phyloP scores from a whole-genome alignment of 805 yeast genomes.

The Candida suzukii region DNA sequence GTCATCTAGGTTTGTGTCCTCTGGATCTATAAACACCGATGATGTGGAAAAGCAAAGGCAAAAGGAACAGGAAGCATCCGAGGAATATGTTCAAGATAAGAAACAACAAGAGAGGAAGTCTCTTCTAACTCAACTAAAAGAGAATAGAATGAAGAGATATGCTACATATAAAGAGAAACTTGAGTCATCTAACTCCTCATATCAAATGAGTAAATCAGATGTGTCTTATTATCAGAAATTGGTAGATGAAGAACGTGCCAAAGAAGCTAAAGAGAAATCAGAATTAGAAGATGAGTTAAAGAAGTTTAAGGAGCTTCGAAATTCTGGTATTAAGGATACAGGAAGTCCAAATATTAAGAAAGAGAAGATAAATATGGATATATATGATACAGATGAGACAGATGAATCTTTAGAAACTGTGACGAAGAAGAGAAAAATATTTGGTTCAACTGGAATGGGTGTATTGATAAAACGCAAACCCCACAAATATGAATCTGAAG shows the following conservation, averaged over 20 bases:
- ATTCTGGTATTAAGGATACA: background rate
- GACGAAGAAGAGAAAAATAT: too few species aligned
- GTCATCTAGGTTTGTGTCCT: conserved; percentile 4
- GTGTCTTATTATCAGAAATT: conserved; percentile 2
- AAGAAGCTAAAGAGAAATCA: background rate
- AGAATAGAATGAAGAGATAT: conserved; percentile 2
- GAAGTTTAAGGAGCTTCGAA: background rate
- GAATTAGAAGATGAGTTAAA: conserved; percentile 1
- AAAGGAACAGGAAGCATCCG: conserved; percentile 2
- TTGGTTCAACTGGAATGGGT: too few species aligned
- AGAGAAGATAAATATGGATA: too few species aligned
- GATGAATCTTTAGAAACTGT: too few species aligned
- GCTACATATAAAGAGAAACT: conserved; percentile 3
- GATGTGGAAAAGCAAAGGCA: conserved; percentile 2
- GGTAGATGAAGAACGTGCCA: background rate
- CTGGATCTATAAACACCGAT: conserved; percentile 5
- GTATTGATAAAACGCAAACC: too few species aligned
- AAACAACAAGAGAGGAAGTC: conserved; percentile 4
- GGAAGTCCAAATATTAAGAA: too few species aligned
- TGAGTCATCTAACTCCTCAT: conserved; percentile 6
- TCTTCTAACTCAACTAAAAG: conserved; percentile 4
- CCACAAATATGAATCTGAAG: too few species aligned
- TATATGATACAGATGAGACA: too few species aligned
- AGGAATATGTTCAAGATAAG: conserved; percentile 1
- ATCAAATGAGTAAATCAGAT: conserved; percentile 3